These are phyloP conservation scores for Penicillium sp. DNA, from an alignment of 2,329 filamentous ascomycete species.

Conservation along the genomic window DNA sequence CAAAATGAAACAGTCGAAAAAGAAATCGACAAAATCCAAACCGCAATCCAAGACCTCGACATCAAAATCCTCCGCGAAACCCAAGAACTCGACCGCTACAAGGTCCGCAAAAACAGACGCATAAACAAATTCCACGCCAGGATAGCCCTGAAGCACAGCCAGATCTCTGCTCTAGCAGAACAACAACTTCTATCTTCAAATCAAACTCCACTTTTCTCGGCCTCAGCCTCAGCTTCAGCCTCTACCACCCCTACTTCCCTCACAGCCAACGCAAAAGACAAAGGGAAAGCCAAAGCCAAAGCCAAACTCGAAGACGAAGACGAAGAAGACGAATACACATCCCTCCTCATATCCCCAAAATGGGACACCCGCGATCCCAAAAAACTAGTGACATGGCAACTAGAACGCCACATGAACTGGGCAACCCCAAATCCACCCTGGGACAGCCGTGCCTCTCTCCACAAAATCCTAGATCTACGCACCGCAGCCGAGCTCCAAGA, in stretches of 20 bases:
- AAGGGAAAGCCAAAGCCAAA: too few species aligned
- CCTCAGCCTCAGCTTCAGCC: too few species aligned
- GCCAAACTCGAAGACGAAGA: background rate
- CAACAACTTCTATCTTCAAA: background rate
- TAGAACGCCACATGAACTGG: slow-evolving; percentile 3
- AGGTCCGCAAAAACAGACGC: background rate
- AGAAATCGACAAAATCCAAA: background rate
- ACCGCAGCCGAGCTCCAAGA: background rate
- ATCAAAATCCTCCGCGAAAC: background rate
- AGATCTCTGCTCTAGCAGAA: background rate
- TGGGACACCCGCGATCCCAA: background rate
- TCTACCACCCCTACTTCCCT: too few species aligned
- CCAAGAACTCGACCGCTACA: background rate
- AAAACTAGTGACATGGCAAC: slow-evolving; percentile 1
- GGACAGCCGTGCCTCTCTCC: background rate
- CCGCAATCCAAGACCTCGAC: background rate
- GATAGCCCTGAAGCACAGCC: background rate
- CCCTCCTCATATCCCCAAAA: background rate
- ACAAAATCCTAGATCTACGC: background rate
- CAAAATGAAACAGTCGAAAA: background rate
- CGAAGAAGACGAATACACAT: background rate
- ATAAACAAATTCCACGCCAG: background rate
- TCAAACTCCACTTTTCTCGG: background rate
- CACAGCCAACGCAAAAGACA: too few species aligned
- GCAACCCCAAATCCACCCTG: background rate